Evolutionary conservation across 2,329 filamentous ascomycete genomes (phyloP), one percentile per base, ranked within the genome.

Genomic region (Colletotrichum eremochloae): DNA sequence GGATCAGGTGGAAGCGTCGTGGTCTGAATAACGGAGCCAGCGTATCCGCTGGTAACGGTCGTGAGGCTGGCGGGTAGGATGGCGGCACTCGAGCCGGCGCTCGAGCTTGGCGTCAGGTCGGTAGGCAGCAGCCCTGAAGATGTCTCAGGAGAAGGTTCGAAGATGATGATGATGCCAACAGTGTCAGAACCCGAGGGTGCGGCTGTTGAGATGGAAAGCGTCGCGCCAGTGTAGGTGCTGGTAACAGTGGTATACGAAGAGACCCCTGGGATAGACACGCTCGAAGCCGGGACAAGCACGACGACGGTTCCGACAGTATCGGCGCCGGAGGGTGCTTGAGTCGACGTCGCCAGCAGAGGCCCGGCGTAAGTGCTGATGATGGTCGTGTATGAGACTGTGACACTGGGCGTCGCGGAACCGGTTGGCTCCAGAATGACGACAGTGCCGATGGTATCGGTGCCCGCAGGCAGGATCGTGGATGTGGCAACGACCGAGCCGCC

Each of bases 401-500:
- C 58, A 24, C 55, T 63, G 18, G 60, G 14, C 36, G 33, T 33
- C 5, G 66, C 57, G 33, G 57, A 33, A 11, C 38, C 40, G 3
- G 31, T 53, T 2, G 69, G 69, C 20, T 68, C 52, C 29, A 71
- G 44, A n/a, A 72, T 12, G 9, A 72, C 44, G 4, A 72, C 62
- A 5, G 67, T 72, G 6, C 70, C 70, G 18, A 65, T 2, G 1
- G 67, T 62, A n/a, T 46, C 48, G 29, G 52, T 24, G 18, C 52
- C 63, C 15, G 60, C 36, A 3, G 57, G 36, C 1, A 11, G 15
- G 11, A 55, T 36, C 3, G 55, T 67, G 33, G 64, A 60, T 3
- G 55, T 52, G 12, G 44, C 38, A 3, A 44, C 5, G 31, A 42
- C 24, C 29, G 36, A 20, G 9, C 57, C 57, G 5, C 12, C 40